Conservation (phyloP, 805 yeast genomes). For the Metschnikowia gelsemii region DNA sequence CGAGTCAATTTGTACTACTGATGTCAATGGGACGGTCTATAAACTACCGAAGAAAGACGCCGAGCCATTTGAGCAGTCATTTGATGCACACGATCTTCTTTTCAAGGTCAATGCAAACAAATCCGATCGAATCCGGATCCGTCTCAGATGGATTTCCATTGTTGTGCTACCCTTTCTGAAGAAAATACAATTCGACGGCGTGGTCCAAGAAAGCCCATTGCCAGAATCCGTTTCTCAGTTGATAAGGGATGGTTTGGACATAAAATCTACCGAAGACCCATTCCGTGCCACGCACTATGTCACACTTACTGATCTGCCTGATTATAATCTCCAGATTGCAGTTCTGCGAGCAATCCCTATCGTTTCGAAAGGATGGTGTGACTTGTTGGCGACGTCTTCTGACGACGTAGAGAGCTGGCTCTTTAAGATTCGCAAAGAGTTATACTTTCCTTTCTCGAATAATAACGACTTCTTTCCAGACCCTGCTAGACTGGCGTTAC, state of each 20-base stretch:
- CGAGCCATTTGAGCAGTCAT: conserved; percentile 11
- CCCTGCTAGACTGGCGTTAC: conserved; percentile 16
- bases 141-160: conserved; percentile 25
- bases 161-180: conserved; percentile 18
- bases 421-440: conserved; percentile 12
- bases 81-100: conserved; percentile 10
- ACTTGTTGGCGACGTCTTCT: conserved; percentile 13
- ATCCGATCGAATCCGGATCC: conserved; percentile 18
- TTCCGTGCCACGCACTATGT: conserved; percentile 26
- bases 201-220: conserved; percentile 17
- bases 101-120: conserved; percentile 20
- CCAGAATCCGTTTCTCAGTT: conserved; percentile 10
- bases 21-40: conserved; percentile 27
- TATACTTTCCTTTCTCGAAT: conserved; percentile 19
- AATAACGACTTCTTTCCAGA: conserved; percentile 16
- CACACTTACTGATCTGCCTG: conserved; percentile 16
- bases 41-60: conserved; percentile 21
- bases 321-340: conserved; percentile 23
- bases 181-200: conserved; percentile 15
- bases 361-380: conserved; percentile 27
- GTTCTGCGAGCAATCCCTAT: conserved; percentile 32
- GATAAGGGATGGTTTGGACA: conserved; percentile 19
- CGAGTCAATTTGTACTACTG: conserved; percentile 32
- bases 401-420: conserved; percentile 26
- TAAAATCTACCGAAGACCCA: conserved; percentile 22